These are phyloP conservation scores for Spergularia azorica DNA, from an alignment of 179 eudicot species.

Conservation along the genomic window DNA sequence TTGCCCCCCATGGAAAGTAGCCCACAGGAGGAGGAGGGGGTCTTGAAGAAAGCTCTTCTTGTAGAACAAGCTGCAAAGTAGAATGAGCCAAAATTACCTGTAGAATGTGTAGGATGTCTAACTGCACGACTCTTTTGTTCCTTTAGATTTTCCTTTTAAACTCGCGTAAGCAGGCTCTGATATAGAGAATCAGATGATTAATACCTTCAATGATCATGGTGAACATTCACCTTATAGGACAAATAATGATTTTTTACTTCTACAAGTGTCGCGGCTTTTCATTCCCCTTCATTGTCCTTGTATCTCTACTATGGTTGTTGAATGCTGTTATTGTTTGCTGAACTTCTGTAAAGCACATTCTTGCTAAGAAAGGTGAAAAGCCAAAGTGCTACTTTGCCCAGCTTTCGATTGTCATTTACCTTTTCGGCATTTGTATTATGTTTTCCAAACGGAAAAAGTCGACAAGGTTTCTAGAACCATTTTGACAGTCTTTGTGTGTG, in stretches of 20 bases:
- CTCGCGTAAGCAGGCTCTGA: neutral
- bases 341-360: no score
- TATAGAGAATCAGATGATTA: neutral
- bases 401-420: no score
- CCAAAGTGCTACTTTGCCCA: no score
- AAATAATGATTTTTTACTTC: neutral
- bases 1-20: slow-evolving; percentile 57
- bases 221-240: neutral
- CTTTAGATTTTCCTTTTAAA: neutral
- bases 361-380: no score
- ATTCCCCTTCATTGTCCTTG: no score
- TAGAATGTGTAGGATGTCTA: neutral
- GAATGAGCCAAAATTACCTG: slow-evolving; percentile 10
- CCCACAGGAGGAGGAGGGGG: slow-evolving; percentile 34
- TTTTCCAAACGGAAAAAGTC: no score
- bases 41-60: slow-evolving; percentile 39
- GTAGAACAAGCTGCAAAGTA: slow-evolving; percentile 55
- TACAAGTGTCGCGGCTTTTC: neutral
- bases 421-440: no score
- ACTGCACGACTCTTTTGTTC: neutral
- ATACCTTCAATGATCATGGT: neutral
- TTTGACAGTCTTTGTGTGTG: no score
- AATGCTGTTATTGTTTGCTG: no score
- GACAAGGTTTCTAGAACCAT: no score
- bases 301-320: no score